Evolutionary conservation across 176 grass and related monocot species (phyloP).

Genomic region (Rhynchospora pubera): DNA sequence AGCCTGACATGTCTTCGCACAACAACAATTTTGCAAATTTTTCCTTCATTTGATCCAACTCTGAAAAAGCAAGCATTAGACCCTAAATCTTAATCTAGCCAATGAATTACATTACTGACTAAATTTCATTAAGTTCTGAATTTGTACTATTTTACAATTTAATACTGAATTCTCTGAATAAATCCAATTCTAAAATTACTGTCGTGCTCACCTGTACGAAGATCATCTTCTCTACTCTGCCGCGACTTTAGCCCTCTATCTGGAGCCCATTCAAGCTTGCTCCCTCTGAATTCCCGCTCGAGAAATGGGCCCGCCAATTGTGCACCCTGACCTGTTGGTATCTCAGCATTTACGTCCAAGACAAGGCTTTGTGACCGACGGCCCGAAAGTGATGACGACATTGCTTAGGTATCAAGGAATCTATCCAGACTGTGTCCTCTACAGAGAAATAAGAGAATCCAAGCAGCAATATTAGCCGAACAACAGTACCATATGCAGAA

Average conservation of each 20-base stretch:
- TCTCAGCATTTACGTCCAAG: conserved; percentile 13
- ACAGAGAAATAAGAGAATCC: conserved; percentile 28
- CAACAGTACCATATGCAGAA: not conserved
- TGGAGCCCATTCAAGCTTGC: conserved; percentile 32
- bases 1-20: conserved; percentile 78
- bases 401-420: conserved; percentile 17
- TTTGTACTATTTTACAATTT: not conserved
- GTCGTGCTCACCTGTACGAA: conserved; percentile 27
- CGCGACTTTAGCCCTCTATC: not conserved
- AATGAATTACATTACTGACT: not conserved
- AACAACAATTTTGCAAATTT: conserved; percentile 73
- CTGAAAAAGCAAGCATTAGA: conserved; percentile 12
- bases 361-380: conserved; percentile 16
- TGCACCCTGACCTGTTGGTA: not conserved
- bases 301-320: conserved; percentile 13
- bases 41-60: conserved; percentile 60
- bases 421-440: conserved; percentile 43
- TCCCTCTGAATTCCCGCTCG: conserved; percentile 21
- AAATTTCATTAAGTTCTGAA: not conserved
- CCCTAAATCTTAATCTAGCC: not conserved
- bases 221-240: not conserved
- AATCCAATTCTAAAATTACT: not conserved
- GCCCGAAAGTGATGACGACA: conserved; percentile 35
- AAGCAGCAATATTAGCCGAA: not conserved
- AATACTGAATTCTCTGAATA: not conserved